These are phyloP conservation scores for Achaetomium macrosporum DNA, from an alignment of 2,329 filamentous ascomycete genomes.

Conservation along the genomic window DNA sequence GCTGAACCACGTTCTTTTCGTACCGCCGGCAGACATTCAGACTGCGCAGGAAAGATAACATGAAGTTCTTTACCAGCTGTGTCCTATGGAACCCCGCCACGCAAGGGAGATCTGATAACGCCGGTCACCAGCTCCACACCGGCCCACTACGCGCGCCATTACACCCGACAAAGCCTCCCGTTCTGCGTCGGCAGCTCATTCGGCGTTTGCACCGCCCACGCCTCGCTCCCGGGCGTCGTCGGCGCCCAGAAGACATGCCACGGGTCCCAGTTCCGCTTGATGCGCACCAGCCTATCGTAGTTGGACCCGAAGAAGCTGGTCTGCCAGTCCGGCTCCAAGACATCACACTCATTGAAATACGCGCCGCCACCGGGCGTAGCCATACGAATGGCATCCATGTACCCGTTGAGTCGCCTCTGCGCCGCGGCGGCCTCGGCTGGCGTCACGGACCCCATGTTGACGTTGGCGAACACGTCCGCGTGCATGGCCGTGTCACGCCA, in stretches of 20 bases:
- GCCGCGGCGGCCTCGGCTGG: constrained; percentile 5
- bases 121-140: too few relatives aligned
- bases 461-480: constrained; percentile 20
- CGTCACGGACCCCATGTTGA: constrained; percentile 9
- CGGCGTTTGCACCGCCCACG: constrained; percentile 33
- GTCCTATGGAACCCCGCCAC: too few relatives aligned
- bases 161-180: constrained; percentile 20
- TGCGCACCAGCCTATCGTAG: constrained; percentile 11
- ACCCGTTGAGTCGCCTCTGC: constrained; percentile 12
- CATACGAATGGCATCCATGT: constrained; percentile 19
- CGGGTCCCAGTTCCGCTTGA: constrained; percentile 20
- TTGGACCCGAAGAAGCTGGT: constrained; percentile 30
- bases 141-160: neutral
- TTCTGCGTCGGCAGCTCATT: constrained; percentile 31
- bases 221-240: constrained; percentile 33
- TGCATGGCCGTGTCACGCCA: constrained; percentile 20
- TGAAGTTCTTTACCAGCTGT: too few relatives aligned
- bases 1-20: constrained; percentile 14
- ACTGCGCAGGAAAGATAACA: neutral
- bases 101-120: too few relatives aligned
- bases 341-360: constrained; percentile 39
- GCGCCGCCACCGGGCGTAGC: constrained; percentile 30
- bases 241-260: constrained; percentile 21
- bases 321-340: constrained; percentile 32
- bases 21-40: neutral